These are phyloP conservation scores for Mycena maculata DNA, from an alignment of 768 basidiomycete species.

Conservation along the genomic window DNA sequence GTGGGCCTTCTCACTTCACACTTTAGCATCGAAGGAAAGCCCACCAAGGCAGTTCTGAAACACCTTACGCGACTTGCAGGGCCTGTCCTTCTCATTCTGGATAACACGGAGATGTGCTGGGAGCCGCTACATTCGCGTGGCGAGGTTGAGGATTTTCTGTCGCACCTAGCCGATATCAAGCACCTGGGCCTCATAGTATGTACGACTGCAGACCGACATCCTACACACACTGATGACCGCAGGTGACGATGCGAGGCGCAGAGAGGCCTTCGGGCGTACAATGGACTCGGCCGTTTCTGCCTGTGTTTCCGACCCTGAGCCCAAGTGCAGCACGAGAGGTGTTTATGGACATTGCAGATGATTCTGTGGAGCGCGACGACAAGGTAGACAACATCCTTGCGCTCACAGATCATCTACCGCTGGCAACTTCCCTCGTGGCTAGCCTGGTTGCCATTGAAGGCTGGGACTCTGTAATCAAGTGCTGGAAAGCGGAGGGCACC, in stretches of 20 bases:
- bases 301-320: background rate
- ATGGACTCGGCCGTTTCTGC: constrained; percentile 3
- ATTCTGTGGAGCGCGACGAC: constrained; percentile 1
- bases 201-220: background rate
- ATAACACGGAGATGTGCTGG: constrained; percentile 3
- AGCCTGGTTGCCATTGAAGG: background rate
- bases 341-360: constrained; percentile 4
- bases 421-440: background rate
- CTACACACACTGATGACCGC: too few species aligned
- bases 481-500: constrained; percentile 3
- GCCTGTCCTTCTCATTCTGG: background rate
- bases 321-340: background rate
- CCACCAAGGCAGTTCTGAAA: background rate
- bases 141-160: constrained; percentile 2
- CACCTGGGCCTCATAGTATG: constrained; percentile 1
- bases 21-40: background rate
- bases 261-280: background rate
- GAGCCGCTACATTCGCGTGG: background rate
- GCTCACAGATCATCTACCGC: background rate
- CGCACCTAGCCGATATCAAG: background rate
- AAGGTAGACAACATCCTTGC: background rate
- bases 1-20: background rate
- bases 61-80: background rate
- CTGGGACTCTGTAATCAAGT: background rate
- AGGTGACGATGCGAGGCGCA: constrained; percentile 9